Percentiles rank a stretch among this genome's conserved stretches.
Conservation (phyloP, 2,329 filamentous ascomycete species). For the Tolypocladium tropicale region DNA sequence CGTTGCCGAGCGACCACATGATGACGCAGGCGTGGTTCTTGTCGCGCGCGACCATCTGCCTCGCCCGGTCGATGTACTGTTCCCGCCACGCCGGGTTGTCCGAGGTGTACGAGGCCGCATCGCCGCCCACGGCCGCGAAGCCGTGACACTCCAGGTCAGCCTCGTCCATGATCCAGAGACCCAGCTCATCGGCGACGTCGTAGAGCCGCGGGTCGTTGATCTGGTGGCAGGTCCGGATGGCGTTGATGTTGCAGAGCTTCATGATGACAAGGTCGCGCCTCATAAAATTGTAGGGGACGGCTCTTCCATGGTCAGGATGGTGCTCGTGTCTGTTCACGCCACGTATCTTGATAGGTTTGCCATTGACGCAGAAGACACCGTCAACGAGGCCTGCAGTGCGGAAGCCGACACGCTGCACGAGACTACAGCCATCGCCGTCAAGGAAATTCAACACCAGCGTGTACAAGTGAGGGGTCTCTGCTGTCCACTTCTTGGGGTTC, state of each 20-base stretch:
- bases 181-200: slow-evolving; percentile 51
- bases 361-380: slow-evolving; percentile 55
- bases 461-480: slow-evolving; percentile 56
- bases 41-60: slow-evolving; percentile 51
- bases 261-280: slow-evolving; percentile 51
- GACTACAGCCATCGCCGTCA: slow-evolving; percentile 16
- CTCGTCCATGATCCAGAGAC: slow-evolving; percentile 53
- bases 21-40: slow-evolving; percentile 54
- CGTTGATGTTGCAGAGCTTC: slow-evolving; percentile 62
- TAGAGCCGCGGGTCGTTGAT: slow-evolving; percentile 51
- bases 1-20: slow-evolving; percentile 64
- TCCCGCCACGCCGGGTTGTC: slow-evolving; percentile 51
- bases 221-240: slow-evolving; percentile 58
- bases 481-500: slow-evolving; percentile 55
- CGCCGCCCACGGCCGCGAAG: slow-evolving; percentile 29
- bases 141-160: slow-evolving; percentile 46
- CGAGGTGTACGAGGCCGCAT: slow-evolving; percentile 34
- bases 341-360: slow-evolving; percentile 51
- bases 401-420: slow-evolving; percentile 52
- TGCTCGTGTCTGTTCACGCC: slow-evolving; percentile 66
- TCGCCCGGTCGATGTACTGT: slow-evolving; percentile 57
- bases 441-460: slow-evolving; percentile 29
- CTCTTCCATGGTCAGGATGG: slow-evolving; percentile 49
- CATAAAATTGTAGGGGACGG: slow-evolving; percentile 52
- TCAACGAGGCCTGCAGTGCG: slow-evolving; percentile 50